phyloP scores from a whole-genome alignment of 2,329 filamentous ascomycete genomes.

The Alternaria conjuncta region DNA sequence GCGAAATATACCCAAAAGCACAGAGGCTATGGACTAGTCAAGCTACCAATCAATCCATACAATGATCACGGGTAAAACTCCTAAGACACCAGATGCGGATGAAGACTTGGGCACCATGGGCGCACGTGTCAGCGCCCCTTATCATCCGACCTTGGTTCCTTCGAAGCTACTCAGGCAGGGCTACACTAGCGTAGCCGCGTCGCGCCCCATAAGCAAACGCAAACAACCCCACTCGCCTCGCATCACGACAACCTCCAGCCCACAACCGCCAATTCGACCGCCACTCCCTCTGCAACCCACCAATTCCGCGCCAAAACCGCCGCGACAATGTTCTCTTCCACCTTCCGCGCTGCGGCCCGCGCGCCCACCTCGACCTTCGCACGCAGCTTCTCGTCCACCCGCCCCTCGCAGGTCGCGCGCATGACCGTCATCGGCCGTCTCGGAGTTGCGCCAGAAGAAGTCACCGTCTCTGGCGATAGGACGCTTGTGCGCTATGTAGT shows the following conservation, averaged over 20 bases:
- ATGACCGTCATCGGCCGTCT: slow-evolving; percentile 89
- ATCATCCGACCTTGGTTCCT: slow-evolving; percentile 6
- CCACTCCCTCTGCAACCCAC: not conserved
- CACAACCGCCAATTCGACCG: slow-evolving; percentile 3
- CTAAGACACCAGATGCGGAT: not conserved
- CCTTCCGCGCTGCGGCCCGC: slow-evolving; percentile 60
- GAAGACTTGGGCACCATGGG: not conserved
- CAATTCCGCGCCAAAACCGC: not conserved
- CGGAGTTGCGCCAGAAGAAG: slow-evolving; percentile 77
- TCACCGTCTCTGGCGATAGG: slow-evolving; percentile 74
- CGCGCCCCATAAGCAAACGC: slow-evolving; percentile 17
- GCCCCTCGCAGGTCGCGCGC: slow-evolving; percentile 70
- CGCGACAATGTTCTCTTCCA: slow-evolving; percentile 37
- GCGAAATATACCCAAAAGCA: slow-evolving; percentile 14
- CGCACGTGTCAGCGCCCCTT: slow-evolving; percentile 9
- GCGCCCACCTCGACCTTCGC: slow-evolving; percentile 53
- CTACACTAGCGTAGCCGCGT: slow-evolving; percentile 13
- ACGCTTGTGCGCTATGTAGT: slow-evolving; percentile 81
- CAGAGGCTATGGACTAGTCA: not conserved
- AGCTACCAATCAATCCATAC: not conserved
- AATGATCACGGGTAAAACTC: not conserved
- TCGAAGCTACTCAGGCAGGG: not conserved
- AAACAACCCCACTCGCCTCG: slow-evolving; percentile 15
- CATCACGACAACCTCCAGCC: slow-evolving; percentile 10
- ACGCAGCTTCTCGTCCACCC: slow-evolving; percentile 79